Evolutionary conservation across 176 grass and related monocot species (phyloP), one percentile per base, ranked within the genome.

Genomic region (Bothriochloa decipiens): DNA sequence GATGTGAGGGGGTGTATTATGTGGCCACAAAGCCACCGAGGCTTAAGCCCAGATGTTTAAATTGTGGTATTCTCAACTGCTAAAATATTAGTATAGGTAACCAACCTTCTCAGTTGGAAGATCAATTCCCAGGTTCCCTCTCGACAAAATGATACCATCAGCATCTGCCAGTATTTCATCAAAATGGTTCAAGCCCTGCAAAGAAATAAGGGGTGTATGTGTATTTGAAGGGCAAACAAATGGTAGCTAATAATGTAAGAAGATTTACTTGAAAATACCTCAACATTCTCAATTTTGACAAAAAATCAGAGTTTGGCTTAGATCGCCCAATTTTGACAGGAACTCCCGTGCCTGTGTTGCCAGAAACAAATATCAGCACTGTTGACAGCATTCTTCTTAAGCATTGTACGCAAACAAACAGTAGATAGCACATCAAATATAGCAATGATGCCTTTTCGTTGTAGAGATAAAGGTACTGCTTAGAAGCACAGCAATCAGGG

Each of bases 201-300:
- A 83, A 39, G 72, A 66, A 72, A 88, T 78, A 70, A 81, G 64
- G 17, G 35, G 76, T 32, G 36, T 61, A 80, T 81, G 58, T 12
- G n/a, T 25, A 25, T 61, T 61, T 74, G 62, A 50, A 58, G 49
- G 33, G 26, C 47, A 39, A 83, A 79, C 3, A 83, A 86, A 45
- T 37, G 2, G n/a, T 70, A 52, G n/a, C 71, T 68, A 64, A 23
- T 33, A 79, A 63, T 26, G 28, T 46, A 35, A 36, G 22, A 88
- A 35, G 11, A n/a, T 32, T 55, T 78, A 81, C 50, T 36, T 81
- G 46, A 14, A 86, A 82, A 61, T 88, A 99, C 97, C 97, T 99
- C 93, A 68, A 96, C 83, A 76, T 96, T 99, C 85, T 99, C 97
- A 66, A 96, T 96, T 91, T 99, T 99, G 22, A 93, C 97, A n/a